Conservation (phyloP, 306 rosid genomes). For the Corylus americana region DNA sequence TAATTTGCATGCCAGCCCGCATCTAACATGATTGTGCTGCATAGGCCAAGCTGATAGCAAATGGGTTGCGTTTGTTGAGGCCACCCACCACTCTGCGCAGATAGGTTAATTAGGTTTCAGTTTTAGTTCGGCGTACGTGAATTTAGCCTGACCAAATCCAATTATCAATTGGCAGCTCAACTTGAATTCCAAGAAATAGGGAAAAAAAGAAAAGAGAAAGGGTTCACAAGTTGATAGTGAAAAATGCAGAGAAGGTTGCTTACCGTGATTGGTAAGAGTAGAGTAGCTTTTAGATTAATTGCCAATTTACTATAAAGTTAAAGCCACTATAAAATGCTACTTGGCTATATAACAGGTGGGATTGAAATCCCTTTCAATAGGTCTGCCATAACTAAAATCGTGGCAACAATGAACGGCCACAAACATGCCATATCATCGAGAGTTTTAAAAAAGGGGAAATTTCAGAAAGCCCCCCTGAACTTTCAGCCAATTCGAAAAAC, state of each 20-base stretch:
- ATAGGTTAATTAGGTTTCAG: not conserved
- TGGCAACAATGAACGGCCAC: not conserved
- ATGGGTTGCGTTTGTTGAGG: not conserved
- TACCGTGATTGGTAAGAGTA: not conserved
- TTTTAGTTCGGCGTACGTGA: not conserved
- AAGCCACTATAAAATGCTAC: not conserved
- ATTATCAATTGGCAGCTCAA: not conserved
- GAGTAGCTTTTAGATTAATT: not conserved
- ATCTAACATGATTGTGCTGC: not conserved
- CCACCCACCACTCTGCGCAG: not conserved
- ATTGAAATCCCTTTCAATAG: not conserved
- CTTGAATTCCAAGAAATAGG: not conserved
- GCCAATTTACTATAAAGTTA: too few species aligned
- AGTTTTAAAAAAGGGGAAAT: too few species aligned
- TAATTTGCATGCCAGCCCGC: not conserved
- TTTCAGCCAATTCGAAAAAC: too few species aligned
- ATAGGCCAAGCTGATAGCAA: not conserved
- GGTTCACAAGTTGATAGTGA: not conserved
- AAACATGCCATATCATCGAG: not conserved
- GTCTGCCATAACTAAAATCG: not conserved
- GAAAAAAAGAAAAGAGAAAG: not conserved
- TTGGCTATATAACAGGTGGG: too few species aligned
- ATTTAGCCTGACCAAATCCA: not conserved
- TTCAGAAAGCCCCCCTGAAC: too few species aligned
- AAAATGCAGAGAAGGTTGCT: not conserved